Base-by-base conservation (phyloP, 495 filamentous ascomycete species). In the Letharia columbiana region DNA sequence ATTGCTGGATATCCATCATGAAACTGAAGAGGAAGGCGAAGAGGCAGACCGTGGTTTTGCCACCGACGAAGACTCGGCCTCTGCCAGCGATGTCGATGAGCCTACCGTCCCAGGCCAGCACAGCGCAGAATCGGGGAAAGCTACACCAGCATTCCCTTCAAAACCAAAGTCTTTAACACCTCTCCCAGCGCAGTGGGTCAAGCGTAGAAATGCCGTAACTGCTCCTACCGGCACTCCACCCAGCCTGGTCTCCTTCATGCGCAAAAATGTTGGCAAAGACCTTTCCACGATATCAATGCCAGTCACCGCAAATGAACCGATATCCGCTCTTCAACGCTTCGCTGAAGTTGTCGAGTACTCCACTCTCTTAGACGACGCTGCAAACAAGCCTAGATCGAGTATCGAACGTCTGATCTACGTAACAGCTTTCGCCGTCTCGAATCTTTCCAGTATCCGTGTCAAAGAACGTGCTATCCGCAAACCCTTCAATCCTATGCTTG, bases 241-340 rank as follows among this genome's bases (percentile, higher is more conserved):
- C 0, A 96, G 91, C 75, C 78, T 98, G 41, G 94, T 98, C 65
- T 88, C 90, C 2, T 96, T 97, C 74, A 80, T 98, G 13, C 90
- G 95, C 72, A 98, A 97, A 74, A 98, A 98, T 69, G 94, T 97
- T 17, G 94, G 94, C 69, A 98, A 98, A 77, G 94, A 98, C 74
- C 79, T 98, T 9, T 96, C 91, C 61, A 92, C 91, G 6, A 92
- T 98, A 73, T 89, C 90, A 44, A 98, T 98, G 95, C 94, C 94
- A 0, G 94, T 97, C 8, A 93, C 92, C 31, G 87, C 93, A 28
- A 98, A 98, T 75, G 94, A 98, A 73, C 95, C 94, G 2, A 86
- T 88, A 4, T 97, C 92, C 0, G 74, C 93, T 5, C 81, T 96
- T 4, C 94, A 98, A 74, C 88, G 94, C 66, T 82, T 90, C 18